Evolutionary conservation across 169 alveolate genomes (phyloP).

Genomic region (Eimeria sp.): DNA sequence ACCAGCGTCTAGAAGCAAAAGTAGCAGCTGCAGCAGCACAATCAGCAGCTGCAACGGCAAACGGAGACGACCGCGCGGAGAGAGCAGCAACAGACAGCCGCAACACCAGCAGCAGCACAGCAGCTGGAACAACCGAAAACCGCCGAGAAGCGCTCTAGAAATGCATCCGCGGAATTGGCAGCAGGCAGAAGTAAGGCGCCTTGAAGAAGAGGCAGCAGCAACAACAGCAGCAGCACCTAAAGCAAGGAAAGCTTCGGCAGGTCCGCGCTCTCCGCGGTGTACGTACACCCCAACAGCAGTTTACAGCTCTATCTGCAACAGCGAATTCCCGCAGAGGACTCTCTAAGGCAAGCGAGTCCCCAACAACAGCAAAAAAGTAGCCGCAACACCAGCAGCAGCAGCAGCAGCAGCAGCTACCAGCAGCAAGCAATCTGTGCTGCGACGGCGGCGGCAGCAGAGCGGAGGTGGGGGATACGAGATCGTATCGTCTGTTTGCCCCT

Average conservation of each 20-base stretch:
- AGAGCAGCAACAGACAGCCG: slow-evolving; percentile 12
- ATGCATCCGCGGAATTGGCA: background rate
- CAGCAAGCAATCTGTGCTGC: slow-evolving; percentile 29
- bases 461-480: background rate
- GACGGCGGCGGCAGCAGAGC: slow-evolving; percentile 10
- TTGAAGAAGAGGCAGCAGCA: slow-evolving; percentile 56
- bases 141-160: slow-evolving; percentile 2
- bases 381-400: slow-evolving; percentile 46
- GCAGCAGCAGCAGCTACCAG: slow-evolving; percentile 47
- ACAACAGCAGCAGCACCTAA: slow-evolving; percentile 21
- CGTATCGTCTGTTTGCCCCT: background rate
- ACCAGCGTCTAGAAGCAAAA: background rate
- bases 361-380: slow-evolving; percentile 37
- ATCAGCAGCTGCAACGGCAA: slow-evolving; percentile 13
- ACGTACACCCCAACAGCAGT: slow-evolving; percentile 11
- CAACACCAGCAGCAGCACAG: slow-evolving; percentile 44
- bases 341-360: background rate
- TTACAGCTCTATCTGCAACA: slow-evolving; percentile 3
- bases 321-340: slow-evolving; percentile 28
- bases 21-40: slow-evolving; percentile 11
- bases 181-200: slow-evolving; percentile 3
- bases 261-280: slow-evolving; percentile 4
- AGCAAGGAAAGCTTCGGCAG: background rate
- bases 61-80: background rate
- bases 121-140: slow-evolving; percentile 20